Evolutionary conservation across 371 early-diverging fungal genomes (phyloP).

Genomic region (Syncephalastrum monosporum): DNA sequence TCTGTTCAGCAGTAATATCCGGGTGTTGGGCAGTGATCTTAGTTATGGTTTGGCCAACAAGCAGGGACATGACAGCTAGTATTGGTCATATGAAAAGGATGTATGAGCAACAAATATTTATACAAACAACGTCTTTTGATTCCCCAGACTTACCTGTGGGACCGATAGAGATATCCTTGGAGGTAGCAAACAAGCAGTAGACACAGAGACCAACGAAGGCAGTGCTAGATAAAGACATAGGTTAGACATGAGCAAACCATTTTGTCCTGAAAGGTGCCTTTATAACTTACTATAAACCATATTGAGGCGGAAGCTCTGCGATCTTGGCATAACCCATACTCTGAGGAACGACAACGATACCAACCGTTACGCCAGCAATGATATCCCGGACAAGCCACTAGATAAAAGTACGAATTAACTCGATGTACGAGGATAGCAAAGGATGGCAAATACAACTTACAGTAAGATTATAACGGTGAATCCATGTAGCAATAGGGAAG

Average conservation of each 20-base stretch:
- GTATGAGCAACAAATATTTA: neutral
- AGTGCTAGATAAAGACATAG: constrained; percentile 23
- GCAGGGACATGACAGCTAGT: constrained; percentile 79
- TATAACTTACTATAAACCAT: constrained; percentile 77
- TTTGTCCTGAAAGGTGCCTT: neutral
- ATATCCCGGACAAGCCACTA: constrained; percentile 81
- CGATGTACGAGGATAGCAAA: neutral
- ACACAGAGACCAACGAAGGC: constrained; percentile 74
- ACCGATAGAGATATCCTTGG: constrained; percentile 86
- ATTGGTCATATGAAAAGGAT: neutral
- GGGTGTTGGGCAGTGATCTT: constrained; percentile 31
- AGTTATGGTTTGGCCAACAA: constrained; percentile 71
- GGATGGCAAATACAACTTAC: constrained; percentile 16
- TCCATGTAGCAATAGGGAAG: constrained; percentile 73
- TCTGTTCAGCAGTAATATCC: constrained; percentile 39
- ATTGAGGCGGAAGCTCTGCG: constrained; percentile 76
- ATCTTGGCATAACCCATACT: constrained; percentile 85
- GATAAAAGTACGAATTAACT: neutral
- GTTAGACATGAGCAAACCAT: neutral
- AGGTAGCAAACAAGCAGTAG: constrained; percentile 81
- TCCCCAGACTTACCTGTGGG: constrained; percentile 53
- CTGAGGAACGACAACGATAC: constrained; percentile 85
- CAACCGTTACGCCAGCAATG: constrained; percentile 86
- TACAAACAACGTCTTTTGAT: neutral
- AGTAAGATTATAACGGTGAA: constrained; percentile 65